Percentiles rank a stretch among this genome's conserved stretches.
These are phyloP conservation scores for Rhizopus microsporus DNA, from an alignment of 371 early-diverging fungal species.

Conservation along the genomic window DNA sequence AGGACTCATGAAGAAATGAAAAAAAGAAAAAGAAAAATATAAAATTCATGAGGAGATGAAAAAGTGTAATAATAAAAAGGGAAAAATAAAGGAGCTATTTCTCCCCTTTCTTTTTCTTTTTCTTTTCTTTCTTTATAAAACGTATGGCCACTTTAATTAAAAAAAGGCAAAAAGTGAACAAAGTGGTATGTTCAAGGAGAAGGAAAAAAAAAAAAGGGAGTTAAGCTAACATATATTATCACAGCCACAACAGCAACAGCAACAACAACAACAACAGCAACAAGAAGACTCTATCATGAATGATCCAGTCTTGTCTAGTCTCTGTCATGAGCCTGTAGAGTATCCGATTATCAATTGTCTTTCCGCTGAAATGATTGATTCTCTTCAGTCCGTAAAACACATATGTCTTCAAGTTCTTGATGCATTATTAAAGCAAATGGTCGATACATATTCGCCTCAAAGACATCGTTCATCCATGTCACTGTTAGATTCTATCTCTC, in stretches of 20 bases:
- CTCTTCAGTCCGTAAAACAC: slow-evolving; percentile 40
- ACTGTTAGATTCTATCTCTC: slow-evolving; percentile 35
- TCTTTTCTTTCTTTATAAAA: slow-evolving; percentile 5
- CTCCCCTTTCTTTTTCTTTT: slow-evolving; percentile 6
- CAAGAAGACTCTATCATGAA: slow-evolving; percentile 6
- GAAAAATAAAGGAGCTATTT: background rate
- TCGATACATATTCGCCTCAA: slow-evolving; percentile 12
- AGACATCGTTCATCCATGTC: slow-evolving; percentile 6
- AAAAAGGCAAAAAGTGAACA: slow-evolving; percentile 6
- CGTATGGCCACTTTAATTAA: slow-evolving; percentile 15
- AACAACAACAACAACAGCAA: slow-evolving; percentile 1
- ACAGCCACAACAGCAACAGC: background rate
- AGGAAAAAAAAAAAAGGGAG: background rate
- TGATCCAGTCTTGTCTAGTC: slow-evolving; percentile 7
- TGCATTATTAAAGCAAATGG: slow-evolving; percentile 33
- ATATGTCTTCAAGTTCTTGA: slow-evolving; percentile 38
- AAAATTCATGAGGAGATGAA: background rate
- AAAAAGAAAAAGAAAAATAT: background rate
- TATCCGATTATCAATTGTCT: slow-evolving; percentile 6
- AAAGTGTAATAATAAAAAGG: background rate
- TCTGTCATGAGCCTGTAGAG: slow-evolving; percentile 12
- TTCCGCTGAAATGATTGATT: slow-evolving; percentile 27
- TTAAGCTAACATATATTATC: background rate
- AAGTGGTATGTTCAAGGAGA: background rate
- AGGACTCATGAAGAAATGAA: background rate